These are phyloP conservation scores for Aphanomyces euteiches DNA, from an alignment of 352 stramenopile genomes.

Conservation along the genomic window DNA sequence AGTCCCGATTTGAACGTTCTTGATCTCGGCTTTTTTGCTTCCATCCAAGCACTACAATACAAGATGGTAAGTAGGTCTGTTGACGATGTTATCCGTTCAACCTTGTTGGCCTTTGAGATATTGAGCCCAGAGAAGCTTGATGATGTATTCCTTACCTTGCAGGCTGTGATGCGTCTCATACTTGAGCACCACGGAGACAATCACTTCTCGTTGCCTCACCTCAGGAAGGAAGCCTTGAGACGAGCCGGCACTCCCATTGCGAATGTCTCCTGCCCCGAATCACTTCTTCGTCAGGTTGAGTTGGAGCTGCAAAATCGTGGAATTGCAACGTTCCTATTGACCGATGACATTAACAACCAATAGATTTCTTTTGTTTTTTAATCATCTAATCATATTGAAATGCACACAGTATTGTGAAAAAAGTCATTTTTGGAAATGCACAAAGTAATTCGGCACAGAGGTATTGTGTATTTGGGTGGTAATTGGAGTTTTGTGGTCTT, in stretches of 20 bases:
- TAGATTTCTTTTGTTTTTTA: background rate
- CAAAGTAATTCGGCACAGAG: no score
- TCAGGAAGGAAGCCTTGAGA: slow-evolving; percentile 5
- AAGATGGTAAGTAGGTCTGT: background rate
- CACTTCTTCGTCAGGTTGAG: background rate
- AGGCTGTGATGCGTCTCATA: slow-evolving; percentile 1
- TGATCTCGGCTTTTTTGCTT: slow-evolving; percentile 35
- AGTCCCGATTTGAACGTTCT: slow-evolving; percentile 38
- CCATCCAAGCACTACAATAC: slow-evolving; percentile 32
- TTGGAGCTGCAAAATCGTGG: no score
- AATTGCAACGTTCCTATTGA: no score
- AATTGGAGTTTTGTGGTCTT: no score
- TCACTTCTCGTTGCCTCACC: background rate
- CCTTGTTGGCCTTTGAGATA: background rate
- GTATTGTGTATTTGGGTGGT: no score
- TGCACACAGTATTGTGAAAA: background rate
- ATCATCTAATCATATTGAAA: background rate
- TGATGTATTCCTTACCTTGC: background rate
- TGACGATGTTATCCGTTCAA: background rate
- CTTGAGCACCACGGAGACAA: slow-evolving; percentile 1
- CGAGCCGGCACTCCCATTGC: background rate
- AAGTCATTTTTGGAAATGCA: no score
- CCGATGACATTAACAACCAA: background rate
- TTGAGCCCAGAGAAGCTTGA: background rate
- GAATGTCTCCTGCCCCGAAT: background rate